Conservation (phyloP, 1,284 basidiomycete genomes). For the Rugosomyces carneus region DNA sequence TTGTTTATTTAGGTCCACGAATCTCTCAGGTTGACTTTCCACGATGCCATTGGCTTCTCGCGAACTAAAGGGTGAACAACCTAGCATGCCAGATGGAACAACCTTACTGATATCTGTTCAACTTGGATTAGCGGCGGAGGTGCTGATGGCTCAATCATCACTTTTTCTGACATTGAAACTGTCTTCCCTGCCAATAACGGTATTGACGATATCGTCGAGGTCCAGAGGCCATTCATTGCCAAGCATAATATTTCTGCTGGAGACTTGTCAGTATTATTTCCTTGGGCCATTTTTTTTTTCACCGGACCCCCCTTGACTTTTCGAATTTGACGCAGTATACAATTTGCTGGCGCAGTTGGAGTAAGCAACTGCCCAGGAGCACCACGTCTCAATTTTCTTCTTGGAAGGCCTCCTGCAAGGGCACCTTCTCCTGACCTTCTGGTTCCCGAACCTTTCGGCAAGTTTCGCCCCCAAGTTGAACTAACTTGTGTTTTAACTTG, state of each 20-base stretch:
- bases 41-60: slow-evolving; percentile 39
- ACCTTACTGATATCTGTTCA: not conserved
- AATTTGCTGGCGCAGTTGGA: slow-evolving; percentile 36
- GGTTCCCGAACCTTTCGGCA: slow-evolving; percentile 34
- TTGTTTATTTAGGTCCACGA: slow-evolving; percentile 27
- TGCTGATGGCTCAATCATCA: slow-evolving; percentile 36
- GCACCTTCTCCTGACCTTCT: slow-evolving; percentile 31
- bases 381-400: slow-evolving; percentile 32
- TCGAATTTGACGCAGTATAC: slow-evolving; percentile 25
- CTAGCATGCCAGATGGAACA: not conserved
- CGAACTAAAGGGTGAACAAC: slow-evolving; percentile 18
- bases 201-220: slow-evolving; percentile 30
- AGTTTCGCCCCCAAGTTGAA: not conserved
- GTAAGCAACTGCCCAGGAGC: slow-evolving; percentile 37
- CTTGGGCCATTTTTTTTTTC: not conserved
- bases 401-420: slow-evolving; percentile 28
- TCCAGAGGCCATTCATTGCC: slow-evolving; percentile 26
- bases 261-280: slow-evolving; percentile 27
- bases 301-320: not conserved
- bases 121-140: slow-evolving; percentile 26
- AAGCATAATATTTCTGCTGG: slow-evolving; percentile 30
- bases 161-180: slow-evolving; percentile 28
- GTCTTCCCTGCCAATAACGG: slow-evolving; percentile 30
- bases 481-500: not conserved
- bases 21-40: slow-evolving; percentile 38